Evolutionary conservation across 2,329 filamentous ascomycete genomes (phyloP), one percentile per base, ranked within the genome.

Genomic region (Aspergillus ochraceoroseus): DNA sequence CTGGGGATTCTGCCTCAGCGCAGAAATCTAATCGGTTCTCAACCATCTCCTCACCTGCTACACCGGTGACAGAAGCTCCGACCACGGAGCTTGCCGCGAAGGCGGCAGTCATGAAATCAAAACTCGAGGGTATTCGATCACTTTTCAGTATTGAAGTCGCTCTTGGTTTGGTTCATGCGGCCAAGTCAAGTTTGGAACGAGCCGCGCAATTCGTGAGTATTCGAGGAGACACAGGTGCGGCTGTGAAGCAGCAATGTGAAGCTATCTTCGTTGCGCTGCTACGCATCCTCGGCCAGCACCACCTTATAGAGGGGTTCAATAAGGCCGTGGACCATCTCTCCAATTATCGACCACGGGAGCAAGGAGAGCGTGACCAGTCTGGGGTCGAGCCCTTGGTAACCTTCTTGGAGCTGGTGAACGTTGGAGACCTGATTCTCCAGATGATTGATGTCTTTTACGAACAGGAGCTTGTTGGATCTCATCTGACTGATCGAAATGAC

Each of bases 391-490:
- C 92, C 2, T 75, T 98, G 3, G 88, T 95, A 31, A 95, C 87
- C 0, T 98, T 98, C 57, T 80, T 98, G 46, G 92, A 98, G 67
- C 77, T 98, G 18, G 92, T 98, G 62, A 98, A 98, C 59, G 90
- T 98, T 1, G 92, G 92, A 43, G 92, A 98, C 62, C 74, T 98
- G 43, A 98, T 98, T 54, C 87, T 94, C 44, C 92, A 98, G 64
- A 98, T 98, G 92, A 80, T 98, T 43, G 92, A 98, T 61, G 88
- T 98, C 22, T 98, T 98, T 62, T 98, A 94, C 66, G 85, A 94
- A 61, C 92, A 96, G 67, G 92, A 98, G 67, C 77, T 98, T 18
- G 80, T 88, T 4, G 77, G 80, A 1, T 79, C 85, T 9, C 85
- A 85, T 55, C 81, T 98, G 38, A 85, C 85, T 1, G 90, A 96